These are phyloP conservation scores for Paecilomyces niveus DNA, from an alignment of 2,329 filamentous ascomycete species.

Conservation along the genomic window DNA sequence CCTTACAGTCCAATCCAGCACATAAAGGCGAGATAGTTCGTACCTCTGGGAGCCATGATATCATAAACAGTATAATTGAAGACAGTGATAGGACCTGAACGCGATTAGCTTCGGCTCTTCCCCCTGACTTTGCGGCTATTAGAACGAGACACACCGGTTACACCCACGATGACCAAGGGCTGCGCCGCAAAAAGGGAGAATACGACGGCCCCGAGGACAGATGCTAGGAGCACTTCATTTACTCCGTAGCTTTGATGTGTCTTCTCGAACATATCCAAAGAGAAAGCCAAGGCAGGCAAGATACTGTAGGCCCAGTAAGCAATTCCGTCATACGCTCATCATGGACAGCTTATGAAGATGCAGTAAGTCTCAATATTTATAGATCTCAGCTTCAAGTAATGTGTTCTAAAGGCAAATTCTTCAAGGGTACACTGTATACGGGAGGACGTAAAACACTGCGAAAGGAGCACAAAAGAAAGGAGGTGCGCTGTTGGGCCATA, in stretches of 20 bases:
- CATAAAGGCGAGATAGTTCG: constrained; percentile 85
- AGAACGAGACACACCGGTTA: constrained; percentile 54
- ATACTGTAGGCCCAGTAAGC: constrained; percentile 50
- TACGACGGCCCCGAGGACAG: constrained; percentile 73
- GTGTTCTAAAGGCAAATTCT: neutral
- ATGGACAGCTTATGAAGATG: neutral
- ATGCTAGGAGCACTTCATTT: constrained; percentile 83
- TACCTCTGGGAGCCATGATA: constrained; percentile 70
- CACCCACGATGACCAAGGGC: constrained; percentile 82
- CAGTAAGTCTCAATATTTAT: neutral
- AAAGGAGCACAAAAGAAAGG: neutral
- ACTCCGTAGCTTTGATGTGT: constrained; percentile 80
- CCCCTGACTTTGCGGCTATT: neutral
- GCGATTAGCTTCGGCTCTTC: constrained; percentile 6
- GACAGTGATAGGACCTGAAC: constrained; percentile 70
- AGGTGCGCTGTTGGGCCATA: constrained; percentile 35
- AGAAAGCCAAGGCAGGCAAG: constrained; percentile 79
- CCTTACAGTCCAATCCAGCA: constrained; percentile 74
- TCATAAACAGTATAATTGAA: constrained; percentile 94
- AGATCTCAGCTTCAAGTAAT: neutral
- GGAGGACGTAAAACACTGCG: neutral
- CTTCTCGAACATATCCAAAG: constrained; percentile 87
- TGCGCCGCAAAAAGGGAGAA: constrained; percentile 76
- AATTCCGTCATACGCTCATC: constrained; percentile 1
- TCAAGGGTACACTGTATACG: neutral